Evolutionary conservation across 768 basidiomycete genomes (phyloP), one percentile per base, ranked within the genome.

Genomic region (Podaxis sp.): DNA sequence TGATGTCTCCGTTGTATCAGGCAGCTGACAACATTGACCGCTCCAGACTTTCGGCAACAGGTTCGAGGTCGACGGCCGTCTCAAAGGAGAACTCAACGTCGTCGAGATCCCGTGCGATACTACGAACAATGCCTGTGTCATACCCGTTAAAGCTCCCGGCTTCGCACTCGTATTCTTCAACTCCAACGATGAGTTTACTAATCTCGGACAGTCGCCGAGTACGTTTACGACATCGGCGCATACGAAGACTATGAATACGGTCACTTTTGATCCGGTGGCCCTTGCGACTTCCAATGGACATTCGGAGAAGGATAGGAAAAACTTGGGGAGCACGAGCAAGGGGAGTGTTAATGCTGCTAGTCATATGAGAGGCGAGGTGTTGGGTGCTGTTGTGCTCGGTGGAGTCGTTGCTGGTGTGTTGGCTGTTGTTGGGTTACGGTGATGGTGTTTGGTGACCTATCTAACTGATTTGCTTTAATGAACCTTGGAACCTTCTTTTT

Each of bases 81-180:
- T 86, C 27, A 75, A 76, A 51, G 90, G 90, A 51, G 67, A 71
- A 0, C 76, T 85, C 50, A 70, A 80, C 58, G 79, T 92, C 8
- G 75, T 82, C 61, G 87, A 82, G 0, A 79, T 93, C 38, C 66
- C 73, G 13, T 95, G 93, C 67, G 79, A 89, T 69, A 73, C 76
- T 38, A 70, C 71, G 4, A 74, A 76, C 58, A 82, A 83, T 66
- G 76, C 76, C 0, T 93, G 92, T 72, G 66, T 73, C 24, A 77
- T 93, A 54, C 78, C 79, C 7, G 83, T 93, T 51, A 81, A 83
- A 37, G 88, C 90, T 0, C 91, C 93, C 0, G 84, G 84, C 40
- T 86, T 89, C 64, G 90, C 90, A 0, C 78, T 94, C 50, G 88
- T 94, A 63, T 91, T 91, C 78, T 75, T 93, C 33, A 82, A 71